Evolutionary conservation across 2,329 filamentous ascomycete species (phyloP).

Genomic region (Ophiostoma australiae): DNA sequence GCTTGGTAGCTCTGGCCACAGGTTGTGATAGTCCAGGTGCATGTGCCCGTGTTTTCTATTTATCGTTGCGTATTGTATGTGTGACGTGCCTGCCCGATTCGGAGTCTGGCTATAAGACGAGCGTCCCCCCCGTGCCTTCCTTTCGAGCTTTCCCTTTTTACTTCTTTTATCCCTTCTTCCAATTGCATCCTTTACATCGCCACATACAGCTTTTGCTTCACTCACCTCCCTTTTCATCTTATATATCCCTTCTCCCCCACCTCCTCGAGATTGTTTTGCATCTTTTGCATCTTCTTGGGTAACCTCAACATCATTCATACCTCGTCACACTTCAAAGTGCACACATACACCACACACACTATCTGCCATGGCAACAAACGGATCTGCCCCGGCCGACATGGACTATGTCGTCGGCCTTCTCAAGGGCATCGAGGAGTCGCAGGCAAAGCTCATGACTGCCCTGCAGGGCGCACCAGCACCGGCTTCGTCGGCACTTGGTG

Average conservation of each 20-base stretch:
- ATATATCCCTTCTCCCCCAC: background rate
- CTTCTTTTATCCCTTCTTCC: conserved; percentile 17
- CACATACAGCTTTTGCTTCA: conserved; percentile 8
- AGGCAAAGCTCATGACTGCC: conserved; percentile 39
- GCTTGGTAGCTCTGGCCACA: background rate
- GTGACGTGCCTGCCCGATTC: conserved; percentile 5
- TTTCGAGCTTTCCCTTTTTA: conserved; percentile 18
- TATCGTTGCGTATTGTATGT: background rate
- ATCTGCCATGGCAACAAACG: conserved; percentile 28
- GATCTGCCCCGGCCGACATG: conserved; percentile 28
- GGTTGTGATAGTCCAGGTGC: background rate
- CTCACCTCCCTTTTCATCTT: background rate
- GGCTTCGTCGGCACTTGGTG: conserved; percentile 9
- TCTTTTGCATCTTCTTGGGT: background rate
- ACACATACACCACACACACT: background rate
- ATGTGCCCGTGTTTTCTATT: background rate
- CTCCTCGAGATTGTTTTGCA: background rate
- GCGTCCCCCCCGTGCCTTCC: conserved; percentile 19
- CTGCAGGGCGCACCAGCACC: conserved; percentile 33
- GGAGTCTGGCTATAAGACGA: background rate
- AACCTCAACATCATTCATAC: background rate
- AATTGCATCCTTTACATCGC: background rate
- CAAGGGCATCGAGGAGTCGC: conserved; percentile 39
- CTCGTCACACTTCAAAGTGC: background rate
- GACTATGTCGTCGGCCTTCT: conserved; percentile 35